A percentile compares a stretch with the other conserved stretches of the same genome.
Conservation (phyloP, 768 basidiomycete species). For the Phlebiopsis gigantea region DNA sequence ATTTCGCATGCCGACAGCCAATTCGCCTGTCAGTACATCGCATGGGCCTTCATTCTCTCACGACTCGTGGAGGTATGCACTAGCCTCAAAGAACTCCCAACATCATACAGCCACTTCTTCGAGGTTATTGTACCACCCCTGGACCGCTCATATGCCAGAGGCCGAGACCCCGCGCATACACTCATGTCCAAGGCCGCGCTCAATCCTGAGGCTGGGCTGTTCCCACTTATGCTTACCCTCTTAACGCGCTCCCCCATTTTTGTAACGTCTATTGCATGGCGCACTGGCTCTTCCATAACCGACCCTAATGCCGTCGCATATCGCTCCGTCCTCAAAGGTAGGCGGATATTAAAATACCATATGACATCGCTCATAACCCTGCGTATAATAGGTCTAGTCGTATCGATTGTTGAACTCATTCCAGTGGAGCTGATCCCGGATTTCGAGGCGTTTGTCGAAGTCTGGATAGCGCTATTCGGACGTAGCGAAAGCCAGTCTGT, state of each 20-base stretch:
- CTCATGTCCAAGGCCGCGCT: constrained; percentile 58
- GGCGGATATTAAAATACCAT: constrained; percentile 17
- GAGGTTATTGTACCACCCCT: constrained; percentile 41
- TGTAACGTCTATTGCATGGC: constrained; percentile 68
- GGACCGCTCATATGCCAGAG: constrained; percentile 44
- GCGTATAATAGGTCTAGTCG: constrained; percentile 56
- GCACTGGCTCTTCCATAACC: constrained; percentile 58
- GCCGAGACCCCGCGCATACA: constrained; percentile 47
- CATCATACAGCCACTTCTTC: constrained; percentile 51
- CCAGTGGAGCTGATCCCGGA: constrained; percentile 76
- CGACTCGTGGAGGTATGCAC: constrained; percentile 44
- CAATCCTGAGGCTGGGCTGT: constrained; percentile 53
- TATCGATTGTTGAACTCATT: constrained; percentile 67
- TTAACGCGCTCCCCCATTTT: constrained; percentile 72
- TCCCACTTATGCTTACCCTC: constrained; percentile 49
- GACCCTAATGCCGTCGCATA: constrained; percentile 77
- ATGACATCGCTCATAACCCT: not conserved
- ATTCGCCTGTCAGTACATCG: constrained; percentile 66
- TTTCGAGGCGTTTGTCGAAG: constrained; percentile 63
- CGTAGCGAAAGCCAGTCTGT: constrained; percentile 62
- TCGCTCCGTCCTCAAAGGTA: constrained; percentile 83
- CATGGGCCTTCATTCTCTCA: constrained; percentile 82
- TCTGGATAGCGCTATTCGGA: constrained; percentile 78
- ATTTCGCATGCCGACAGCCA: constrained; percentile 55
- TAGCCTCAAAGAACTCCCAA: constrained; percentile 47